Conservation (phyloP, 371 early-diverging fungal genomes). For the Mortierella sp. region DNA sequence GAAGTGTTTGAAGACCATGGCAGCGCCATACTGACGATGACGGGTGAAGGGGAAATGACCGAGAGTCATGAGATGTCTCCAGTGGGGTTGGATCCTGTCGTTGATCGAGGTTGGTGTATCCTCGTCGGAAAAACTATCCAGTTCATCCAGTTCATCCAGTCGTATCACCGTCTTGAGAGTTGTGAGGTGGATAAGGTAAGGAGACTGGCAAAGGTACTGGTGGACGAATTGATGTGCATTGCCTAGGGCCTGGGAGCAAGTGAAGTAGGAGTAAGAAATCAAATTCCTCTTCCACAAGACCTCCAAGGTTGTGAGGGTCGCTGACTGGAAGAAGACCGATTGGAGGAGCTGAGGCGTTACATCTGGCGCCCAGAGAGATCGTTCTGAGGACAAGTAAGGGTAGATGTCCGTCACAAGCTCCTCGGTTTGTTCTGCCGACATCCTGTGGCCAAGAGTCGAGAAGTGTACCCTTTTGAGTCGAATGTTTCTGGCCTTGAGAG, state of each 20-base stretch:
- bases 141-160: not conserved
- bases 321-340: not conserved
- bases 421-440: not conserved
- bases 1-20: not conserved
- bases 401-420: not conserved
- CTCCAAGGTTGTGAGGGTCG: not conserved
- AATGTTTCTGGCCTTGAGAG: not conserved
- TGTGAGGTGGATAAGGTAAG: not conserved
- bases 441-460: not conserved
- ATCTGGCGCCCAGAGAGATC: not conserved
- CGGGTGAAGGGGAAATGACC: not conserved
- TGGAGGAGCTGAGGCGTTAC: not conserved
- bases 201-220: not conserved
- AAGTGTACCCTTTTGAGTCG: not conserved
- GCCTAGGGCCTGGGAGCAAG: not conserved
- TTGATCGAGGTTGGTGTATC: not conserved
- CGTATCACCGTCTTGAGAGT: constrained; percentile 4
- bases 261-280: no score
- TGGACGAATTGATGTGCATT: not conserved
- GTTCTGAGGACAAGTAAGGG: not conserved
- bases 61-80: not conserved
- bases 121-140: not conserved
- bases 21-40: not conserved
- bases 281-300: not conserved
- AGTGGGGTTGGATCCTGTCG: not conserved